Base-by-base conservation (phyloP, 768 basidiomycete species). In the Tephrocybe sp. region DNA sequence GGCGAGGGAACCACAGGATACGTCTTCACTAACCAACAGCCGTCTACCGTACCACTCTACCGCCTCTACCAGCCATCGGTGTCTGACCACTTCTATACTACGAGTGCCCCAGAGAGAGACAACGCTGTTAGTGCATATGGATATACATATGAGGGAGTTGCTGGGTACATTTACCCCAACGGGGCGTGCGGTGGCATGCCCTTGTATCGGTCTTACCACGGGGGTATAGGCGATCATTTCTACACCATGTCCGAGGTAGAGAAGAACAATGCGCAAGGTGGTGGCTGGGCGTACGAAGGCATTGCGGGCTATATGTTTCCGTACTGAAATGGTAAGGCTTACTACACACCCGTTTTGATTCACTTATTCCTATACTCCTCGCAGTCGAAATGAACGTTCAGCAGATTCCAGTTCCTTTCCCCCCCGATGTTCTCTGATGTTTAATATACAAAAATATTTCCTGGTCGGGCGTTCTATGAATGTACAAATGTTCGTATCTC, bases 11-110 rank as follows among this genome's bases (percentile, higher is more conserved):
- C 37, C 5, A 57, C 59, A 12, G 62, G 52, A 21, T 54, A 54
- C 43, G 26, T 62, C 23, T 63, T 54, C 28, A 23, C 48, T 18
- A 20, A 7, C 12, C 34, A 45, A 23, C 45, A 53, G 38, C 4
- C 52, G 9, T 45, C 26, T 18, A 55, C 56, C 6, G 51, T 59
- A 12, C 56, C 65, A 3, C 48, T 65, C 44, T 61, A 61, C 42
- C 61, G 64, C 17, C 24, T 58, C 8, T 64, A 48, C 37, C 52
- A 45, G 20, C 21, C 42, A 1, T 5, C 3, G 1, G 17, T 17
- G n/a, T 18, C 17, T 1, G 63, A 65, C 44, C 64, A 65, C 44
- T 61, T 62, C 21, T 65, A 65, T 38, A 65, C 63, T 15, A 57
- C 55, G 3, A 39, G 28, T 7, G 51, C 44, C 1, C 26, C 39